Conservation (phyloP, 305 asterid species). For the Fraxinus velutina region DNA sequence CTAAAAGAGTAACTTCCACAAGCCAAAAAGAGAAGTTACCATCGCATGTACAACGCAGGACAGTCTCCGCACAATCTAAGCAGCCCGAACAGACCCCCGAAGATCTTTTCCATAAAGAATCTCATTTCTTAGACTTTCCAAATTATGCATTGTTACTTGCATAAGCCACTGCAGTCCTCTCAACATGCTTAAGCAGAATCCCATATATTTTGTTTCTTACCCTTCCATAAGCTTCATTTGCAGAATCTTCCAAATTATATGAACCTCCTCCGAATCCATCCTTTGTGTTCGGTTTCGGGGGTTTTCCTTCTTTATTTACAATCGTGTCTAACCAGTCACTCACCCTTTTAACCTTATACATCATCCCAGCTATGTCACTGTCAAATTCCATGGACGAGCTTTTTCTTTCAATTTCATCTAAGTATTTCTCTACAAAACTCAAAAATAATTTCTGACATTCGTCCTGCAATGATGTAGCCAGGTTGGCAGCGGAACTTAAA, state of each 20-base stretch:
- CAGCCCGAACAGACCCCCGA: neutral
- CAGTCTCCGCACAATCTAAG: neutral
- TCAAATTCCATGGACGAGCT: conserved; percentile 29
- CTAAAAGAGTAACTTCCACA: neutral
- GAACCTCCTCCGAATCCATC: conserved; percentile 16
- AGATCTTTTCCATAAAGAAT: neutral
- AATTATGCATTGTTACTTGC: conserved; percentile 20
- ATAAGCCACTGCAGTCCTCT: conserved; percentile 55
- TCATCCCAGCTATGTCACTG: conserved; percentile 40
- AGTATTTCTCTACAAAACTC: conserved; percentile 45
- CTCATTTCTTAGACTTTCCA: neutral
- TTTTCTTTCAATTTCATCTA: conserved; percentile 54
- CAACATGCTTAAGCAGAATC: conserved; percentile 58
- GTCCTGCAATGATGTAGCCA: conserved; percentile 44
- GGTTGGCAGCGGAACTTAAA: conserved; percentile 30
- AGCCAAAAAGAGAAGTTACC: neutral
- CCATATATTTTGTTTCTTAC: conserved; percentile 60
- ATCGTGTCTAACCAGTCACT: conserved; percentile 56
- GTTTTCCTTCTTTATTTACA: conserved; percentile 31
- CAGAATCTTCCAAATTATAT: conserved; percentile 28
- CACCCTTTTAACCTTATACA: conserved; percentile 61
- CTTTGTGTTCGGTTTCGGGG: neutral
- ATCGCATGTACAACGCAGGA: neutral
- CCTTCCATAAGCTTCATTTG: conserved; percentile 43
- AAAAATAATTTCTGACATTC: conserved; percentile 49